Conservation (phyloP, 176 grass and related monocot genomes). For the Tillandsia leiboldiana region DNA sequence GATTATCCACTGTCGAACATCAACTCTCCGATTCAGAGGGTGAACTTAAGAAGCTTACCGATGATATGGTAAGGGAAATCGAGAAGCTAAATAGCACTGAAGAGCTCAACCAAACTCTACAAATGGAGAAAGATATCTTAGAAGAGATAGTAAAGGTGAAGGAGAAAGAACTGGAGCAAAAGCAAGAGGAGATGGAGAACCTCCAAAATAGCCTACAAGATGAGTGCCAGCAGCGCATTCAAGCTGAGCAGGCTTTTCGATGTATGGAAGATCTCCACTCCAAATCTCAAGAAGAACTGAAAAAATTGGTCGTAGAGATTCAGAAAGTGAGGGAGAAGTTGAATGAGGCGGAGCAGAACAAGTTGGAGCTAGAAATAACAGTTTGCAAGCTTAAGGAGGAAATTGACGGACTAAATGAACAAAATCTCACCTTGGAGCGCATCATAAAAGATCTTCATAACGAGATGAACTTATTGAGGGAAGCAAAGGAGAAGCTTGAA, state of each 20-base stretch:
- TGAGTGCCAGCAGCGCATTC: conserved; percentile 34
- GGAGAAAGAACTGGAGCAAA: conserved; percentile 58
- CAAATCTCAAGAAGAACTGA: conserved; percentile 41
- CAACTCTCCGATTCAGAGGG: conserved; percentile 46
- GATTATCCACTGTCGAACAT: conserved; percentile 41
- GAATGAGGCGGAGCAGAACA: conserved; percentile 35
- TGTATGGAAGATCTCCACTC: conserved; percentile 30
- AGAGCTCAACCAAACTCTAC: conserved; percentile 43
- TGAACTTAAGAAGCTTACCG: conserved; percentile 57
- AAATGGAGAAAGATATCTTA: conserved; percentile 47
- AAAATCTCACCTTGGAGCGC: not conserved
- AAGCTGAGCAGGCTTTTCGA: conserved; percentile 46
- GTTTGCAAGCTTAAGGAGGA: conserved; percentile 58
- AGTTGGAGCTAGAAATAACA: conserved; percentile 40
- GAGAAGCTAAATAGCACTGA: conserved; percentile 58
- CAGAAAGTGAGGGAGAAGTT: conserved; percentile 36
- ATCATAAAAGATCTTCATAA: conserved; percentile 11
- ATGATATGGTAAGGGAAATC: conserved; percentile 54
- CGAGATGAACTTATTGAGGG: conserved; percentile 10
- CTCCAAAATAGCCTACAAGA: conserved; percentile 41
- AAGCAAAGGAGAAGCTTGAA: conserved; percentile 5
- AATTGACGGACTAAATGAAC: conserved; percentile 9
- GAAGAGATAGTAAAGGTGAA: conserved; percentile 47
- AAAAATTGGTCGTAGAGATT: conserved; percentile 42
- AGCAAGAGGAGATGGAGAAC: conserved; percentile 43